Percentiles rank a stretch among this genome's conserved stretches.
Conservation (phyloP, 345 rosid genomes). For the Physaria fendleri region DNA sequence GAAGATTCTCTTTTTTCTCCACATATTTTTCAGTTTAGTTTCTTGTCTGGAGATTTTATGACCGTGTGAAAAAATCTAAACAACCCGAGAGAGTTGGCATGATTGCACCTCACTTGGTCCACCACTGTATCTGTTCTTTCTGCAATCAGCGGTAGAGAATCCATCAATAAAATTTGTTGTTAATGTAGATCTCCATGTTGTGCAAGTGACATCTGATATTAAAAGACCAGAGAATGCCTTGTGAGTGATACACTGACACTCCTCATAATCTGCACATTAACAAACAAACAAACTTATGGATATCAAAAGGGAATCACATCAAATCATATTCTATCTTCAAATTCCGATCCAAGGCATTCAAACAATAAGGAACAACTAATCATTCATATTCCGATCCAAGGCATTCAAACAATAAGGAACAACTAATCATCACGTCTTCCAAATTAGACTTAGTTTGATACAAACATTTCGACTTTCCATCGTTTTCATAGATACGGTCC, state of each 20-base stretch:
- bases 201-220: constrained; percentile 85
- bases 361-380: neutral
- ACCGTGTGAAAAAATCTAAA: constrained; percentile 71
- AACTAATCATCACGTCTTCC: neutral
- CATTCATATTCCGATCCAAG: neutral
- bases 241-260: constrained; percentile 83
- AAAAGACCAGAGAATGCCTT: constrained; percentile 81
- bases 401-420: neutral
- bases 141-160: constrained; percentile 32
- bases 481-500: constrained; percentile 82
- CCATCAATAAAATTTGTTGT: constrained; percentile 85
- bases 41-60: constrained; percentile 86
- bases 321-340: neutral
- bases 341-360: neutral
- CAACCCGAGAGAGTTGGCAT: constrained; percentile 70
- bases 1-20: constrained; percentile 66
- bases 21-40: constrained; percentile 75
- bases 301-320: neutral
- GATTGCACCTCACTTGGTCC: constrained; percentile 27
- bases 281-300: too few relatives aligned
- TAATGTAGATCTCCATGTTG: constrained; percentile 80
- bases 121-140: constrained; percentile 15
- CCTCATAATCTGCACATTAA: constrained; percentile 51
- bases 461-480: constrained; percentile 42
- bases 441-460: constrained; percentile 36